Conservation (phyloP, 306 rosid species). For the Erythrophleum fordii region DNA sequence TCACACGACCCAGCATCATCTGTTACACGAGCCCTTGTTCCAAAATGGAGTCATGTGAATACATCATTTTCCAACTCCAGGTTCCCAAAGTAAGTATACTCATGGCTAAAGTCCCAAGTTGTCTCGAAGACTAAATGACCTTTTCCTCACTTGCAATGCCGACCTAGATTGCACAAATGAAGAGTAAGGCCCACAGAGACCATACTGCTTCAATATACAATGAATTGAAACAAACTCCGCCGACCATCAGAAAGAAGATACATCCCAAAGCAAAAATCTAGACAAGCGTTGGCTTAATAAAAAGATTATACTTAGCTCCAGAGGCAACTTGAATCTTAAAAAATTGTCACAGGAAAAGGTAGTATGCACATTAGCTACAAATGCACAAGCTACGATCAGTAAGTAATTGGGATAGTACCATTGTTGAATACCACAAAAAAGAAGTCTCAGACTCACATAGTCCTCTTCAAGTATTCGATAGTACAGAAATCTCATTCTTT, state of each 20-base stretch:
- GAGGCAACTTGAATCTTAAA: neutral
- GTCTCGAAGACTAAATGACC: neutral
- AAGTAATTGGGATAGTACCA: neutral
- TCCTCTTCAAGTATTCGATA: conserved; percentile 8
- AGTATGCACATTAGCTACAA: neutral
- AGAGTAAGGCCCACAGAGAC: neutral
- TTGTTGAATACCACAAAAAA: neutral
- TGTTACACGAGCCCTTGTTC: no score
- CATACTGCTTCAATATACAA: neutral
- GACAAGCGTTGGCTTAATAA: neutral
- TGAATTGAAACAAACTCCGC: neutral
- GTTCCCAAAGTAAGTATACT: neutral
- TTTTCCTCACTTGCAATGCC: neutral
- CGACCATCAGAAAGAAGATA: neutral
- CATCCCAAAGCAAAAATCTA: neutral
- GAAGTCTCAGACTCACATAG: neutral
- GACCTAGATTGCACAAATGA: neutral
- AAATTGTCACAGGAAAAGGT: neutral
- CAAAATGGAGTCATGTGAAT: no score
- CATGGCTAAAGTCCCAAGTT: neutral
- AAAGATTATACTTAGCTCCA: neutral
- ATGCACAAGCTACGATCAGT: neutral
- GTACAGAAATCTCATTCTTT: conserved; percentile 22
- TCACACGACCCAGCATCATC: neutral
- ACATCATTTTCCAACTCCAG: no score